These are phyloP conservation scores for Puccinellia tenuiflora DNA, from an alignment of 176 grass and related monocot species.

Conservation along the genomic window DNA sequence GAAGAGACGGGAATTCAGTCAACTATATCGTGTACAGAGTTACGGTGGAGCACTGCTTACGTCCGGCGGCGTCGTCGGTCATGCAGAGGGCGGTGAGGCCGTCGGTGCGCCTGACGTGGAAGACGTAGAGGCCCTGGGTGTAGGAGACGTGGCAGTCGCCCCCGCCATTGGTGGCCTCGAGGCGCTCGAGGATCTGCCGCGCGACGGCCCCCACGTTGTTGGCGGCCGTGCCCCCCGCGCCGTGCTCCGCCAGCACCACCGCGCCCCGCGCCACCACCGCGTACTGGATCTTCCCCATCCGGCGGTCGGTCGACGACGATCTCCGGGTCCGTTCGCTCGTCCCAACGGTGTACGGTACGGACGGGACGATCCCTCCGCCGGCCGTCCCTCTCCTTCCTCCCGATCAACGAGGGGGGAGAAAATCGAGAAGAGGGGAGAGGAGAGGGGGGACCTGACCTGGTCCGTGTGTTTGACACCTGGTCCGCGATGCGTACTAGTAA, in stretches of 20 bases:
- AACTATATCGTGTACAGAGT: too few relatives aligned
- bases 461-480: not conserved
- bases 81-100: slow-evolving; percentile 56
- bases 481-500: not conserved
- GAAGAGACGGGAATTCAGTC: not conserved
- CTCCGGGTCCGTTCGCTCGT: not conserved
- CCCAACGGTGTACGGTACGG: too few relatives aligned
- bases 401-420: not conserved
- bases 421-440: not conserved
- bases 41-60: too few relatives aligned
- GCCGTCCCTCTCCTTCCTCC: not conserved
- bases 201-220: slow-evolving; percentile 75
- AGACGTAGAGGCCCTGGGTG: slow-evolving; percentile 74
- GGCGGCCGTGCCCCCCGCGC: slow-evolving; percentile 8
- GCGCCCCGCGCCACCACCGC: slow-evolving; percentile 62
- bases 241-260: slow-evolving; percentile 68
- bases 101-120: slow-evolving; percentile 55
- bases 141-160: slow-evolving; percentile 76
- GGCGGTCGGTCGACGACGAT: not conserved
- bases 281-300: slow-evolving; percentile 55
- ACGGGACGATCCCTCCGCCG: not conserved
- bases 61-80: slow-evolving; percentile 55
- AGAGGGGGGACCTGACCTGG: not conserved
- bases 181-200: slow-evolving; percentile 73
- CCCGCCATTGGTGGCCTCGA: not conserved